phyloP scores from a whole-genome alignment of 331 rosid genomes.

The Rosa hybrid region DNA sequence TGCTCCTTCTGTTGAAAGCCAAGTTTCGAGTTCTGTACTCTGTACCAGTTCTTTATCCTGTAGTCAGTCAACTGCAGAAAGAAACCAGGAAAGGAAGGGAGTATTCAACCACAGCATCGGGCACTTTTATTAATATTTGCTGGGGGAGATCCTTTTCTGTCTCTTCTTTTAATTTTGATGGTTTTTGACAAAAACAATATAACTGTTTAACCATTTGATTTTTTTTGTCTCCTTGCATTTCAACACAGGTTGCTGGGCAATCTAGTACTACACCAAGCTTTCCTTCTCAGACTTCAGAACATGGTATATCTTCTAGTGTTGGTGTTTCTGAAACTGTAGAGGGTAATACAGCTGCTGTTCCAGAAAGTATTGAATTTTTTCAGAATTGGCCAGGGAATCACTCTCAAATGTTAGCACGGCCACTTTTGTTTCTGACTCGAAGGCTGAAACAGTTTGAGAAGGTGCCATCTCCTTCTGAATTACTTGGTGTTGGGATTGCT shows the following conservation, averaged over 20 bases:
- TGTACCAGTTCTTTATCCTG: no score
- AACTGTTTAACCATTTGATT: background rate
- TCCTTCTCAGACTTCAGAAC: conserved; percentile 37
- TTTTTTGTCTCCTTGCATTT: conserved; percentile 15
- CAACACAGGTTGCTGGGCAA: conserved; percentile 48
- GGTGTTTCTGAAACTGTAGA: conserved; percentile 44
- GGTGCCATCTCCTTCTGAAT: conserved; percentile 33
- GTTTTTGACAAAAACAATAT: no score
- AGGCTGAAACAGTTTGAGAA: conserved; percentile 27
- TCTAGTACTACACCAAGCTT: conserved; percentile 35
- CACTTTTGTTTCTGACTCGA: conserved; percentile 39
- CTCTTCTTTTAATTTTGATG: background rate
- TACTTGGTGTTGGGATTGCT: conserved; percentile 25
- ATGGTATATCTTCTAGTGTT: conserved; percentile 28
- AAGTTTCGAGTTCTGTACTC: conserved; percentile 28
- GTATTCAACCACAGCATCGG: conserved; percentile 47
- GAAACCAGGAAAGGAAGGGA: conserved; percentile 50
- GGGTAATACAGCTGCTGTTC: conserved; percentile 28
- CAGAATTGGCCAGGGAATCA: conserved; percentile 28
- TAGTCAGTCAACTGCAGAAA: conserved; percentile 57
- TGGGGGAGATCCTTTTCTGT: background rate
- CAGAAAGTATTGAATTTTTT: conserved; percentile 29
- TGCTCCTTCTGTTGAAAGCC: conserved; percentile 36
- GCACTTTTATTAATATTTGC: conserved; percentile 36
- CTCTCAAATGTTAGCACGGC: background rate